Evolutionary conservation across 2,329 filamentous ascomycete species (phyloP).

Genomic region (Colletotrichum higginsianum): DNA sequence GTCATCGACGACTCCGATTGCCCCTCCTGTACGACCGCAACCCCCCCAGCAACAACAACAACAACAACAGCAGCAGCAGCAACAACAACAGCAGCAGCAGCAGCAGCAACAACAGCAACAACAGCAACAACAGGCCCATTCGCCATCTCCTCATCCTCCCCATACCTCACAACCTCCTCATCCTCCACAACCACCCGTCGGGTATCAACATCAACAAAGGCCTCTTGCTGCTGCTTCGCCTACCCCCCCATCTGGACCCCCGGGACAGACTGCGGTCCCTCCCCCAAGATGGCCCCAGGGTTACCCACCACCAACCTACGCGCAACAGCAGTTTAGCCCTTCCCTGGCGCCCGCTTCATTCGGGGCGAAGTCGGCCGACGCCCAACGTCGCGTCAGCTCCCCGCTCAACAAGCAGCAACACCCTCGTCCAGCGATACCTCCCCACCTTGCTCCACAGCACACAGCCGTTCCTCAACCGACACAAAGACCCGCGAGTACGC

Average conservation of each 20-base stretch:
- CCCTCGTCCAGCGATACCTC: conserved; percentile 56
- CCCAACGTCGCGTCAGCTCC: conserved; percentile 49
- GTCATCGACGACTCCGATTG: conserved; percentile 52
- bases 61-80: conserved; percentile 24
- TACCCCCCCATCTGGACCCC: conserved; percentile 30
- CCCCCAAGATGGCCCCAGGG: conserved; percentile 54
- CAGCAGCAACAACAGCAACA: conserved; percentile 33
- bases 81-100: conserved; percentile 7
- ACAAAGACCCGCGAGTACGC: conserved; percentile 51
- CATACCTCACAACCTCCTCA: conserved; percentile 51
- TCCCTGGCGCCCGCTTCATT: conserved; percentile 45
- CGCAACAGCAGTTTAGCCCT: conserved; percentile 44
- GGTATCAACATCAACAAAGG: conserved; percentile 26
- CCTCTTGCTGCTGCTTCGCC: conserved; percentile 43
- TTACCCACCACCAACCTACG: conserved; percentile 47
- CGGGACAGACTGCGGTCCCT: conserved; percentile 42
- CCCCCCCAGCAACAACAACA: conserved; percentile 44
- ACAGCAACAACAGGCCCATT: conserved; percentile 29
- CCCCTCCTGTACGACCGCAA: conserved; percentile 52
- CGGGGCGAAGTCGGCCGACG: conserved; percentile 44
- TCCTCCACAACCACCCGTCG: conserved; percentile 48
- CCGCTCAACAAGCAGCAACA: conserved; percentile 54
- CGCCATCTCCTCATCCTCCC: conserved; percentile 10
- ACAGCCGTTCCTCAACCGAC: conserved; percentile 51
- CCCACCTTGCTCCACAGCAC: conserved; percentile 59